Evolutionary conservation across 805 yeast species (phyloP).

Genomic region (Myxozyma udenii): DNA sequence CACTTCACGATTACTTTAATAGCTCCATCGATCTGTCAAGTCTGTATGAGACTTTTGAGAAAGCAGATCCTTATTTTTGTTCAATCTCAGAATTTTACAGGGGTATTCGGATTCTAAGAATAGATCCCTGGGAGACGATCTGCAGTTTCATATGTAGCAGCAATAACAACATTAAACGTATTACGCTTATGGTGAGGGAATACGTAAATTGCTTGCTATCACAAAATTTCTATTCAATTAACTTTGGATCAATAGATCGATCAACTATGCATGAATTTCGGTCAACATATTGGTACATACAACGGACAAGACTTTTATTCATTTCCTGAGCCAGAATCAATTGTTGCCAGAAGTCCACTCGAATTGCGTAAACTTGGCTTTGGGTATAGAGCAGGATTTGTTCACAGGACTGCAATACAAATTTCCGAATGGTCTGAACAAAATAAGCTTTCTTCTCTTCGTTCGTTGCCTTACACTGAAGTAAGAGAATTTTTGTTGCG

Average conservation of each 20-base stretch:
- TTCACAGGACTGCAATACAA: slow-evolving; percentile 67
- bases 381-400: slow-evolving; percentile 90
- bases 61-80: slow-evolving; percentile 51
- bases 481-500: slow-evolving; percentile 60
- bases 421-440: slow-evolving; percentile 42
- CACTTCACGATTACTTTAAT: slow-evolving; percentile 68
- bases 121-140: slow-evolving; percentile 96
- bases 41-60: slow-evolving; percentile 62
- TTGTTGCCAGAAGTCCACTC: slow-evolving; percentile 40
- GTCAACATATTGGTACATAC: slow-evolving; percentile 53
- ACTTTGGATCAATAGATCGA: slow-evolving; percentile 43
- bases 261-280: slow-evolving; percentile 66
- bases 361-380: slow-evolving; percentile 51
- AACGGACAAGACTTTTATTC: slow-evolving; percentile 59
- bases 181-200: slow-evolving; percentile 85
- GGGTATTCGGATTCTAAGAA: slow-evolving; percentile 82
- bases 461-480: slow-evolving; percentile 48
- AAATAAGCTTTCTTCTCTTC: slow-evolving; percentile 43
- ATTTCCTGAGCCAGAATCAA: slow-evolving; percentile 61
- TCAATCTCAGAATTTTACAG: slow-evolving; percentile 40
- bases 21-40: slow-evolving; percentile 52
- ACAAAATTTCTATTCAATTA: not conserved
- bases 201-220: slow-evolving; percentile 7
- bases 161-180: slow-evolving; percentile 92
- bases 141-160: slow-evolving; percentile 90